phyloP scores from a whole-genome alignment of 306 rosid genomes.

The Vigna angularis region DNA sequence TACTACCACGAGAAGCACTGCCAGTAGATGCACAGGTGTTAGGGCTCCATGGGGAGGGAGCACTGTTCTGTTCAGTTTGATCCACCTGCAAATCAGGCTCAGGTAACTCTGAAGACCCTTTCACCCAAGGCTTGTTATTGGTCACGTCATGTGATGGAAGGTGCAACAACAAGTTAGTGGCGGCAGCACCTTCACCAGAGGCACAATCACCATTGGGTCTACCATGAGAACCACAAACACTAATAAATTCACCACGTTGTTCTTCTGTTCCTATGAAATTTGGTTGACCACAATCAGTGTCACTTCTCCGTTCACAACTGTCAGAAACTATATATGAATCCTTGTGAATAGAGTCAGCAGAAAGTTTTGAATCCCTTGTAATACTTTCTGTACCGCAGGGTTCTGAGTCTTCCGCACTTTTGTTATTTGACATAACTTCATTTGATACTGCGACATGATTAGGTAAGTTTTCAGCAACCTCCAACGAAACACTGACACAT shows the following conservation, averaged over 20 bases:
- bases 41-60: conserved; percentile 49
- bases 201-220: conserved; percentile 36
- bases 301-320: conserved; percentile 37
- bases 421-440: conserved; percentile 25
- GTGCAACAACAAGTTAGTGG: conserved; percentile 28
- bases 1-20: conserved; percentile 49
- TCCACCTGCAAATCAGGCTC: conserved; percentile 54
- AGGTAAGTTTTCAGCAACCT: conserved; percentile 42
- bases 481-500: conserved; percentile 34
- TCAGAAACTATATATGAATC: conserved; percentile 36
- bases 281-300: conserved; percentile 39
- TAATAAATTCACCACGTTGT: conserved; percentile 30
- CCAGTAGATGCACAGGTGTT: conserved; percentile 54
- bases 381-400: conserved; percentile 38
- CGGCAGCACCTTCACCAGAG: conserved; percentile 39
- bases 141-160: conserved; percentile 34
- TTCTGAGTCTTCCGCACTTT: conserved; percentile 42
- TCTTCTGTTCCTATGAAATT: conserved; percentile 24
- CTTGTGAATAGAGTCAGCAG: conserved; percentile 37
- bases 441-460: conserved; percentile 39
- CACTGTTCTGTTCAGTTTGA: conserved; percentile 40
- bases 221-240: conserved; percentile 37
- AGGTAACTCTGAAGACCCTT: conserved; percentile 37
- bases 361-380: conserved; percentile 37
- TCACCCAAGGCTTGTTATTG: conserved; percentile 32